Evolutionary conservation across 345 rosid species (phyloP), one percentile per base, ranked within the genome.

Genomic region (Aquilaria malaccensis): DNA sequence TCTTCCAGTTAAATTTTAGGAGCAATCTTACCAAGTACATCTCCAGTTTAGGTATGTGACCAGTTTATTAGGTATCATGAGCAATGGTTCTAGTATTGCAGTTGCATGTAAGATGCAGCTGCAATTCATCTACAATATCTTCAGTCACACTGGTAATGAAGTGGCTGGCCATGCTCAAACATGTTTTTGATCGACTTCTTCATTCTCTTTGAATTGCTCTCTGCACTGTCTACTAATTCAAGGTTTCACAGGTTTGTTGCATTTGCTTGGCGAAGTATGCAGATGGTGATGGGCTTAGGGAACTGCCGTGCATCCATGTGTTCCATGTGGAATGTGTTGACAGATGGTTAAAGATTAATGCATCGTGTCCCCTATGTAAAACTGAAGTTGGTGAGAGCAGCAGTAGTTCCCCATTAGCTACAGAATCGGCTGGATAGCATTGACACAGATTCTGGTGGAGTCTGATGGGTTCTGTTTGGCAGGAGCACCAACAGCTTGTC

Each of bases 281-380:
- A n/a, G 88, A 88, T 7, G 58, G 79, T 4, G 89, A 85, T 30
- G 79, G 81, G 63, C 75, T 88, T 55, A 79, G 83, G 72, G 96
- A 85, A 73, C 67, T 88, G 60, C 80, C 83, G 2, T 85, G 96
- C 67, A 43, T n/a, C 54, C 96, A 88, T 61, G 80, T 85, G 10
- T 83, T 88, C 75, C 89, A 83, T 50, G 85, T 83, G 2, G 82
- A 70, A 30, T 88, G 96, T 58, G 83, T 88, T 57, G 92, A 85
- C 68, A 88, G 81, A 67, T 88, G 92, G 96, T 68, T 88, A 41
- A 85, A 83, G 62, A 81, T 85, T 59, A 88, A 83, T n/a, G 96
- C 89, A 13, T 77, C 79, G 0, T 85, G 96, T 56, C 92, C 92
- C 30, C 89, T 88, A 33, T 85, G 96, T 69, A 85, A 88, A 70